These are phyloP conservation scores for Kluyveromyces sp. DNA, from an alignment of 1,139 yeast species.

Conservation along the genomic window DNA sequence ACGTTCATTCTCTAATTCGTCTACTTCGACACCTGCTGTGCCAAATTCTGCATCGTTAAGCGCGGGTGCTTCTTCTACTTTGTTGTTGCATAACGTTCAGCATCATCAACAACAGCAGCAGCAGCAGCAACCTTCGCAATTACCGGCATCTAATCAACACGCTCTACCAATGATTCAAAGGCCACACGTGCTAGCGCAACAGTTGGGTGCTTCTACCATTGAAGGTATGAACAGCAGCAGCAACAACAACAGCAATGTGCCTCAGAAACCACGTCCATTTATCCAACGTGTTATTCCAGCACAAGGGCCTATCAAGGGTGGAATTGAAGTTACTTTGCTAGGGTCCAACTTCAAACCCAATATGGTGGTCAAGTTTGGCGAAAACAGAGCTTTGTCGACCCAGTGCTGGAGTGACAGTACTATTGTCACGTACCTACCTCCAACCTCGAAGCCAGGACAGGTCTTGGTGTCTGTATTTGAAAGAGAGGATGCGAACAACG, in stretches of 20 bases:
- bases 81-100: neutral
- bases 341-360: slow-evolving; percentile 86
- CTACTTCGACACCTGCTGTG: slow-evolving; percentile 2
- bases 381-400: slow-evolving; percentile 73
- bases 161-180: slow-evolving; percentile 3
- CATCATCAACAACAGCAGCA: neutral
- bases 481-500: slow-evolving; percentile 9
- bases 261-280: slow-evolving; percentile 5
- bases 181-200: slow-evolving; percentile 2
- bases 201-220: neutral
- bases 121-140: slow-evolving; percentile 1
- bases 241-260: neutral
- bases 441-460: slow-evolving; percentile 82
- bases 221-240: no score
- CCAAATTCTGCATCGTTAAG: neutral
- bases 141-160: slow-evolving; percentile 8
- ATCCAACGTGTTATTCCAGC: slow-evolving; percentile 87
- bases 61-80: slow-evolving; percentile 1
- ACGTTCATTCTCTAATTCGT: slow-evolving; percentile 15
- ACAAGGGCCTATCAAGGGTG: slow-evolving; percentile 92
- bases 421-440: slow-evolving; percentile 87
- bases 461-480: slow-evolving; percentile 78
- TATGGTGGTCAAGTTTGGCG: slow-evolving; percentile 76
- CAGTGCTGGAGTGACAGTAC: slow-evolving; percentile 96
- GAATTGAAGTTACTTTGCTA: slow-evolving; percentile 83